phyloP scores from a whole-genome alignment of 768 basidiomycete genomes.

The Imleria badia region DNA sequence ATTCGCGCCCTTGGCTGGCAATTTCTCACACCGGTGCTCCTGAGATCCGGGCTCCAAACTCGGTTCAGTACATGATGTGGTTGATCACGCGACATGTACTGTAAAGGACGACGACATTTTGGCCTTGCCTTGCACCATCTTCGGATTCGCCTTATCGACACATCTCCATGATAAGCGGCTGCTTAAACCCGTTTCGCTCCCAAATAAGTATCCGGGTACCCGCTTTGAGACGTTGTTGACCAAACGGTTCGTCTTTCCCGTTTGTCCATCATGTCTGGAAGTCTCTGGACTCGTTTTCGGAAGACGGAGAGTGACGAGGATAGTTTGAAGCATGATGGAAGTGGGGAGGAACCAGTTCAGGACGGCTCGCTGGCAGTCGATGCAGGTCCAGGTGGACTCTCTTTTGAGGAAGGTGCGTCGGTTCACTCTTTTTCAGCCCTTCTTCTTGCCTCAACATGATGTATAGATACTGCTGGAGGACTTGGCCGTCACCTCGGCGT shows the following conservation, averaged over 20 bases:
- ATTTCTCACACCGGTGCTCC: too few relatives aligned
- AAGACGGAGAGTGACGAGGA: conserved; percentile 1
- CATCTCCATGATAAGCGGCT: not conserved
- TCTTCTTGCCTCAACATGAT: not conserved
- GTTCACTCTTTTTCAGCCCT: not conserved
- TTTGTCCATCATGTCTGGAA: conserved; percentile 8
- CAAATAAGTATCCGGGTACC: too few relatives aligned
- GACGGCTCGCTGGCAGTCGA: conserved; percentile 14
- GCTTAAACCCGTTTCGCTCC: not conserved
- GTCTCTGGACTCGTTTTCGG: not conserved
- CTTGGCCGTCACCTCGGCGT: conserved; percentile 59
- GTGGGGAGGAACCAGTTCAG: not conserved
- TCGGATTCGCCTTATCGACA: not conserved
- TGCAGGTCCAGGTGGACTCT: conserved; percentile 41
- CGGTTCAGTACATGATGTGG: too few relatives aligned
- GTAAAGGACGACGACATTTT: too few relatives aligned
- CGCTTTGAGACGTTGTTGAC: too few relatives aligned
- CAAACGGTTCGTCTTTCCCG: not conserved
- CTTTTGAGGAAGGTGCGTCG: conserved; percentile 49
- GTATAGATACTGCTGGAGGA: conserved; percentile 50
- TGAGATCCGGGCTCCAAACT: too few relatives aligned
- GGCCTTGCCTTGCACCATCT: too few relatives aligned
- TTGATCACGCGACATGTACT: too few relatives aligned
- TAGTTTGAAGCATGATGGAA: not conserved
- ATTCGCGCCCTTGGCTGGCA: too few relatives aligned